phyloP scores from a whole-genome alignment of 805 yeast species.

The Candida corydali region DNA sequence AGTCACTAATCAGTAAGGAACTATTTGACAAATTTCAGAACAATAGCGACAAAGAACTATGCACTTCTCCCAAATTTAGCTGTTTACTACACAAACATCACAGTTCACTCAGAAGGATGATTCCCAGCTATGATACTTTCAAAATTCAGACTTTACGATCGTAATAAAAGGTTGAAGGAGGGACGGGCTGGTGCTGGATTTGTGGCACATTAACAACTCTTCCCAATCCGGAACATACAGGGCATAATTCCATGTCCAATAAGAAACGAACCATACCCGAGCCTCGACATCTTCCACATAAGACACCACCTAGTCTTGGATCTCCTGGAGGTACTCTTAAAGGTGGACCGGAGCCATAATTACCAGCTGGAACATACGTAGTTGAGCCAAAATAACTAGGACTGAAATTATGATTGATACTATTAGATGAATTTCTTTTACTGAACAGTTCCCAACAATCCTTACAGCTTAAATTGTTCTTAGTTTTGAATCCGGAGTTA shows the following conservation, averaged over 20 bases:
- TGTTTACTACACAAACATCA: too few relatives aligned
- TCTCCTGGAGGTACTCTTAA: conserved; percentile 71
- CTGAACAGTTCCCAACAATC: conserved; percentile 60
- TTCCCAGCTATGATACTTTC: too few relatives aligned
- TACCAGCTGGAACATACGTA: conserved; percentile 10
- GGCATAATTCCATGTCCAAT: conserved; percentile 56
- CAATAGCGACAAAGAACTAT: too few relatives aligned
- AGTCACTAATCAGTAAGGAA: too few relatives aligned
- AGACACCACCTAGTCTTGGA: conserved; percentile 64
- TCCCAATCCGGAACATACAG: conserved; percentile 66
- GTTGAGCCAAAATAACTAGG: conserved; percentile 9
- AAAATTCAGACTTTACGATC: too few relatives aligned
- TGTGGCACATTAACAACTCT: conserved; percentile 29
- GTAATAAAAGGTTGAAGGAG: neutral
- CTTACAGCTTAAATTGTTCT: conserved; percentile 63
- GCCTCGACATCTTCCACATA: conserved; percentile 74
- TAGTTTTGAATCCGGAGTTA: conserved; percentile 65
- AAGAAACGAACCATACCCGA: conserved; percentile 51
- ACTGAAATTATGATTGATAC: neutral
- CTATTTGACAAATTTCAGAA: too few relatives aligned
- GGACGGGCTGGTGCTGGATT: conserved; percentile 7
- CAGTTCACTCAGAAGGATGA: too few relatives aligned
- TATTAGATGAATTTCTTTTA: conserved; percentile 25
- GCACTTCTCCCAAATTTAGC: too few relatives aligned
- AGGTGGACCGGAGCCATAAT: conserved; percentile 12